Conservation (phyloP, 768 basidiomycete species). For the Kwoniella sp. region DNA sequence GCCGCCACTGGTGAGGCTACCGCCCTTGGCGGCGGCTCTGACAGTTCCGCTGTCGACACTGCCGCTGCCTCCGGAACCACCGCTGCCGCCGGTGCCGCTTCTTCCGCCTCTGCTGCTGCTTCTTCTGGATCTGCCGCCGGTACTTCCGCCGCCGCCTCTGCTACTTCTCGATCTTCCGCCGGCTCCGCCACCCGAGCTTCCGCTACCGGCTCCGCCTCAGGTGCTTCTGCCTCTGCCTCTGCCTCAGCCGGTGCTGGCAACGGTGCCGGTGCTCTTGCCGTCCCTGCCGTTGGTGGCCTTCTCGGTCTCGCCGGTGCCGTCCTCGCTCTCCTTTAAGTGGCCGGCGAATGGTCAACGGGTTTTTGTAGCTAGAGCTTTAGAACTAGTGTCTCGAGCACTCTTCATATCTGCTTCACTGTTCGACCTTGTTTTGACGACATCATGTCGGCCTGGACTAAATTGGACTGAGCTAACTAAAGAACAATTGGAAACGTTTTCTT, state of each 20-base stretch:
- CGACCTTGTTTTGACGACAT: background rate
- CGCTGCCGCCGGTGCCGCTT: conserved; percentile 17
- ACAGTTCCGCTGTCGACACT: conserved; percentile 14
- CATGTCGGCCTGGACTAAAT: background rate
- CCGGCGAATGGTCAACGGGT: background rate
- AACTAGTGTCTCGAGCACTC: background rate
- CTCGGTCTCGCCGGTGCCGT: conserved; percentile 24
- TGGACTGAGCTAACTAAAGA: no score
- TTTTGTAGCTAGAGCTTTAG: background rate
- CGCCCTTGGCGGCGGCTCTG: conserved; percentile 20
- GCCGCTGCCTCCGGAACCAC: conserved; percentile 24
- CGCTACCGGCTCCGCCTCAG: conserved; percentile 5
- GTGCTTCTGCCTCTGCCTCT: conserved; percentile 6
- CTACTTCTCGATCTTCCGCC: background rate
- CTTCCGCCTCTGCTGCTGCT: conserved; percentile 20
- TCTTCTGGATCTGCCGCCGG: conserved; percentile 8
- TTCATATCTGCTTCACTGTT: conserved; percentile 5
- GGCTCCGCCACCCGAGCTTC: background rate
- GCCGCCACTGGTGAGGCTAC: conserved; percentile 40
- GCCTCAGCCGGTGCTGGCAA: conserved; percentile 1
- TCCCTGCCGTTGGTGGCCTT: conserved; percentile 28
- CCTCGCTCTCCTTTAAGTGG: conserved; percentile 20
- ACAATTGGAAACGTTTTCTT: background rate
- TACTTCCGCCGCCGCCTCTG: background rate
- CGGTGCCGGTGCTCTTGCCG: conserved; percentile 20